Base-by-base conservation (phyloP, 805 yeast species). In the Candida xiaguanensis region DNA sequence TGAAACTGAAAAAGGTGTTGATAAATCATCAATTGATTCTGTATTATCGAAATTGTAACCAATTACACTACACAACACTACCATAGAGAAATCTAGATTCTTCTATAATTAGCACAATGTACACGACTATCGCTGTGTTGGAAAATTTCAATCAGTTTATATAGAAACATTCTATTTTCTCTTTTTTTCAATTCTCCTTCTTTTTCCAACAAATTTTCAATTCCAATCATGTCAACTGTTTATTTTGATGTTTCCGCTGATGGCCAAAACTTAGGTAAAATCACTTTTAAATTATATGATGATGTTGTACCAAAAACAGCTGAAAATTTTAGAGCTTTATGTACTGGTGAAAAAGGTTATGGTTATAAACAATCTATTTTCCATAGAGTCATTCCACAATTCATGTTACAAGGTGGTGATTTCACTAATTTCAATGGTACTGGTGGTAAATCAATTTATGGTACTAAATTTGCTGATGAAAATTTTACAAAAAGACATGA, bases 351-450 rank as follows among this genome's bases (percentile, higher is more conserved):
- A 74, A 85, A 88, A 78, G 98, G 97, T 46, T 85, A 72, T 57
- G 96, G 96, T 45, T 89, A 82, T 78, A 81, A 82, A 61, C 77
- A 75, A 56, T 85, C 95, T 36, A 73, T 81, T 50, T 90, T 91
- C 93, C 97, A 90, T 87, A 84, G 96, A 75, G 95, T 90, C 50
- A 89, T 89, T 59, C 96, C 96, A 50, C 81, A 85, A 66, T 90
- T 90, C 76, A 90, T 90, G 98, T 75, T 91, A 63, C 98, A 90
- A 77, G 97, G 76, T 57, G 74, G 74, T 53, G 74, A 69, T 50
- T 67, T 67, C 59, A 63, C 70, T 48, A 58, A 63, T 69, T 83
- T 86, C 66, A 82, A 85, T 65, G 97, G 98, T 53, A 80, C 85
- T 54, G 98, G 98, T 63, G 98, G 98, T 63, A 81, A 80, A 66